Percentiles rank a stretch among this genome's conserved stretches.
phyloP scores from a whole-genome alignment of 78 protist species.

The Cavenderia fasciculata region DNA sequence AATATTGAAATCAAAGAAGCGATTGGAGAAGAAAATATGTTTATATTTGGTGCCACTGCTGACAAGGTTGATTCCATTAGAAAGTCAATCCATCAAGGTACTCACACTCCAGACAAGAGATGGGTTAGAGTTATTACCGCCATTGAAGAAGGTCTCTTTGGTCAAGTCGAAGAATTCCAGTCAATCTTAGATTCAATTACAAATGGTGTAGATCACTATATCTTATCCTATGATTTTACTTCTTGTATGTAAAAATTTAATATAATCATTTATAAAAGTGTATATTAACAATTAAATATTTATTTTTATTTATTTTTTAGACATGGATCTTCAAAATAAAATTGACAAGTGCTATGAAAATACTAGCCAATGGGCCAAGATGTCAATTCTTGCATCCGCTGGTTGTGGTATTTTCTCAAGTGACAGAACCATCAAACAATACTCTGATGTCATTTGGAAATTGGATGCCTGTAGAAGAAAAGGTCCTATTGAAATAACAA shows the following conservation, averaged over 20 bases:
- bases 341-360: constrained; percentile 58
- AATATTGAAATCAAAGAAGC: constrained; percentile 94
- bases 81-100: constrained; percentile 43
- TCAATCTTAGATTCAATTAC: constrained; percentile 51
- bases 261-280: no score
- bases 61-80: constrained; percentile 14
- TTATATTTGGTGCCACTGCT: constrained; percentile 88
- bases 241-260: neutral
- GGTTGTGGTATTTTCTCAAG: constrained; percentile 89
- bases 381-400: constrained; percentile 57
- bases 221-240: constrained; percentile 81
- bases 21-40: constrained; percentile 88
- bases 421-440: constrained; percentile 95
- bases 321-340: constrained; percentile 32
- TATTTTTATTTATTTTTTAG: neutral
- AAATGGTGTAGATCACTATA: constrained; percentile 82
- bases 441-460: constrained; percentile 95
- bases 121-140: constrained; percentile 76
- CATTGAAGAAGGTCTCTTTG: constrained; percentile 85
- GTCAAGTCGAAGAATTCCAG: constrained; percentile 44
- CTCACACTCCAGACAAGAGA: constrained; percentile 35
- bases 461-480: constrained; percentile 60
- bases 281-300: no score
- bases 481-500: constrained; percentile 57
- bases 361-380: constrained; percentile 51